Base-by-base conservation (phyloP, 1,284 basidiomycete species). In the Microbotryum violaceum region DNA sequence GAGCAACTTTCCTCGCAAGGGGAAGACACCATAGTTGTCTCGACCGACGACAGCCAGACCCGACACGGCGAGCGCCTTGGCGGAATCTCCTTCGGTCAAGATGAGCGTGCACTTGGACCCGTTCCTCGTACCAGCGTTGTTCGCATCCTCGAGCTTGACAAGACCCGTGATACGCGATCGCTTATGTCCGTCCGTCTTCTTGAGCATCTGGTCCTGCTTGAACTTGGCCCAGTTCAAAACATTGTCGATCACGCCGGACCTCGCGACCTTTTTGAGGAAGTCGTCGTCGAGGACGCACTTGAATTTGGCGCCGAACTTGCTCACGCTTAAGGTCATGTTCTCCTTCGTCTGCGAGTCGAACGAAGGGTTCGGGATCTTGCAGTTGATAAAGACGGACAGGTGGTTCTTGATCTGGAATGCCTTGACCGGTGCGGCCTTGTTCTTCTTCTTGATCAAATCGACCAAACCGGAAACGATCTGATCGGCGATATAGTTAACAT, bases 311-410 rank as follows among this genome's bases (percentile, higher is more conserved):
- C 82, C 83, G 74, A 98, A 99, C 74, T 96, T 94, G 54, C 85
- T 87, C 47, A 86, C 79, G 27, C 88, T 86, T 53, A 98, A 79
- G 2, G 93, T 98, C 69, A 98, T 78, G 9, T 87, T 90, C 77
- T 99, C 96, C 79, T 99, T 99, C 53, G 96, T 98, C 77, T 99
- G 96, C 79, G 91, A 93, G 81, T 99, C 94, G 77, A 99, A 99
- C 1, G 93, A 91, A 10, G 96, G 94, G 74, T 99, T 99, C 78
- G 97, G 93, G 67, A 98, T 88, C 66, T 97, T 81, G 25, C 90
- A 86, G 73, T 98, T 98, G 75, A 99, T 88, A 74, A 98, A 99
- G 64, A 99, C 83, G 91, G 91, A 96, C 83, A 98, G 91, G 74
- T 99, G 93, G 74, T 89, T 93, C 79, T 91, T 94, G 78, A 98